These are phyloP conservation scores for Aspergillus amoenus DNA, from an alignment of 2,329 filamentous ascomycete species.

Conservation along the genomic window DNA sequence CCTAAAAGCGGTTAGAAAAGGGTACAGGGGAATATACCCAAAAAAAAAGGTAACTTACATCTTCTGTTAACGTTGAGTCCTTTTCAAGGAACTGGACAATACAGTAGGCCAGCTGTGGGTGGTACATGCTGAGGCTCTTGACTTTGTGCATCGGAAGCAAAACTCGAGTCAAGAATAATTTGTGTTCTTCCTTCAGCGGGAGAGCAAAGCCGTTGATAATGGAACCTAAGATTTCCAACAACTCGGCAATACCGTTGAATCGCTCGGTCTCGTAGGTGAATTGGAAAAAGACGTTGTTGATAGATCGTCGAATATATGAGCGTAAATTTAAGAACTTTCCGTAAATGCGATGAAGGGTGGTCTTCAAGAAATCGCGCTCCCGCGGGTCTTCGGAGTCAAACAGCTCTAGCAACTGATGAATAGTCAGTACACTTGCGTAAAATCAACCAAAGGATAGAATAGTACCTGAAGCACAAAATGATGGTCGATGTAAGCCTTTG, in stretches of 20 bases:
- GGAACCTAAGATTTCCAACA: slow-evolving; percentile 93
- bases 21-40: background rate
- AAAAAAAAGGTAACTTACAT: slow-evolving; percentile 57
- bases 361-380: slow-evolving; percentile 97
- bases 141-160: slow-evolving; percentile 94
- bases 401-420: slow-evolving; percentile 75
- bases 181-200: slow-evolving; percentile 97
- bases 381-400: slow-evolving; percentile 98
- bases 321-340: slow-evolving; percentile 97
- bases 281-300: slow-evolving; percentile 99
- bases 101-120: slow-evolving; percentile 96
- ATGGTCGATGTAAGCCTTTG: slow-evolving; percentile 98
- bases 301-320: slow-evolving; percentile 94
- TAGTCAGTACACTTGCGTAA: slow-evolving; percentile 9
- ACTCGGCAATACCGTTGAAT: slow-evolving; percentile 96
- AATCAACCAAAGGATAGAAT: background rate
- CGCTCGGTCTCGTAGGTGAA: slow-evolving; percentile 98
- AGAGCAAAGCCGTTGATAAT: slow-evolving; percentile 99
- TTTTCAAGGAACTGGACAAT: slow-evolving; percentile 99
- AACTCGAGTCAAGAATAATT: slow-evolving; percentile 92
- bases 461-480: slow-evolving; percentile 81
- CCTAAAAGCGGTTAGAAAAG: slow-evolving; percentile 49
- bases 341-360: slow-evolving; percentile 95
- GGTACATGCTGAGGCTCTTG: slow-evolving; percentile 99
- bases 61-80: slow-evolving; percentile 93